These are phyloP conservation scores for Alternaria brassicae DNA, from an alignment of 2,329 filamentous ascomycete species.

Conservation along the genomic window DNA sequence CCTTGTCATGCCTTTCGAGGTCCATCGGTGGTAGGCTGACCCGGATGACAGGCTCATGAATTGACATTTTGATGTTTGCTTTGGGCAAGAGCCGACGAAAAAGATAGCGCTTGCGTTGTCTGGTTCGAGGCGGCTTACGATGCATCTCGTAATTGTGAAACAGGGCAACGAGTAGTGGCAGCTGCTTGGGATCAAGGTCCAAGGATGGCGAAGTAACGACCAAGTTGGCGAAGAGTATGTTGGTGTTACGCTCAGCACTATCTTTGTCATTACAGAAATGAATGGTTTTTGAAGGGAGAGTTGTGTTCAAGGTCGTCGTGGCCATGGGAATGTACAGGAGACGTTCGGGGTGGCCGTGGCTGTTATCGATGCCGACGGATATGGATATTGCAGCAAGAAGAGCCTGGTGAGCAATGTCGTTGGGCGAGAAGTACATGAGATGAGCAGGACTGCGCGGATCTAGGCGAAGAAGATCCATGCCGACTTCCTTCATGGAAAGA, in stretches of 20 bases:
- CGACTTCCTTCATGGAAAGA: conserved; percentile 94
- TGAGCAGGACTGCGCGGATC: conserved; percentile 93
- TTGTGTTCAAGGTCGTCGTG: conserved; percentile 93
- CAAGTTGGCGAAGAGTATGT: conserved; percentile 94
- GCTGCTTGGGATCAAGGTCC: conserved; percentile 88
- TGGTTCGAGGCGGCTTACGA: conserved; percentile 33
- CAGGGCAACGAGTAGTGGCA: conserved; percentile 83
- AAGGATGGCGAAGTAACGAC: conserved; percentile 95
- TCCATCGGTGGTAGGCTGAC: conserved; percentile 85
- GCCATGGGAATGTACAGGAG: conserved; percentile 96
- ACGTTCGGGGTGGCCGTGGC: conserved; percentile 82
- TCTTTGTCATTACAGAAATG: conserved; percentile 74
- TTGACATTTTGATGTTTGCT: conserved; percentile 90
- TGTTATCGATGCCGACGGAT: conserved; percentile 88
- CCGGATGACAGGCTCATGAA: conserved; percentile 93
- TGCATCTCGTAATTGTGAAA: conserved; percentile 60
- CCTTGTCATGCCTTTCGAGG: conserved; percentile 61
- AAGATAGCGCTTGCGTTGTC: conserved; percentile 63
- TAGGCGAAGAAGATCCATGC: conserved; percentile 87
- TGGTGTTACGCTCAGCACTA: conserved; percentile 87
- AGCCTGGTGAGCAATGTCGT: conserved; percentile 94
- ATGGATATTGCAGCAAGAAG: conserved; percentile 91
- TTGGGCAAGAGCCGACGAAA: conserved; percentile 93
- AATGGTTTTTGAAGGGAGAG: conserved; percentile 91
- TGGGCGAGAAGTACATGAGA: conserved; percentile 95